Evolutionary conservation across 805 yeast genomes (phyloP), one percentile per base, ranked within the genome.

Genomic region (Blastobotrys attinorum): DNA sequence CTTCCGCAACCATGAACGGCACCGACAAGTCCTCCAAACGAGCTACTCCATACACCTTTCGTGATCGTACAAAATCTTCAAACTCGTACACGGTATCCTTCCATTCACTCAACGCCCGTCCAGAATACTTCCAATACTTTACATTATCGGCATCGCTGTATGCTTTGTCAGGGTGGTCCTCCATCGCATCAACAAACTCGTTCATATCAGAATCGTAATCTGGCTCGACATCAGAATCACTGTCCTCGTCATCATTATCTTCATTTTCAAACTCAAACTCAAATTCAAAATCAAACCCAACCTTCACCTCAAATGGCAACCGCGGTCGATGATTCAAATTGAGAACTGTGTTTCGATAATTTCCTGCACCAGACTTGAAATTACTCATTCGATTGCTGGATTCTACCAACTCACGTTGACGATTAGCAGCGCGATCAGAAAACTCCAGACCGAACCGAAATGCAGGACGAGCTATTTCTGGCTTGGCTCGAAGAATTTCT

Each of bases 21-120:
- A 61, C 59, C 10, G 59, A 62, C 23, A 62, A 50, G 33, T 59
- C 60, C 36, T 56, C 59, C 1, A 53, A 46, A 16, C 55, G 47
- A 6, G 49, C 38, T 5, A 53, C 55, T 2, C 62, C 61, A 35
- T 48, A 51, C 33, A 41, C 41, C 43, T 49, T 52, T 16, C 63
- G 47, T 38, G 47, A 47, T 11, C 56, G 46, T 13, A 62, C 63
- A 48, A 57, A 67, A 35, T 63, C 57, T 49, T 67, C 71, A 43
- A 60, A 67, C 42, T 61, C 58, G 5, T 46, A 36, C 33, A 65
- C 67, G 7, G 55, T 52, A 2, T 49, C 44, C 38, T 56, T 58
- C 71, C 71, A 67, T 43, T 67, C 72, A 25, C 63, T 54, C 20
- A 67, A 47, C 16, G 71, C 56, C 22, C 66, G 53, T 8, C 67